These are phyloP conservation scores for Cercospora nicotianae DNA, from an alignment of 2,329 filamentous ascomycete genomes.

Conservation along the genomic window DNA sequence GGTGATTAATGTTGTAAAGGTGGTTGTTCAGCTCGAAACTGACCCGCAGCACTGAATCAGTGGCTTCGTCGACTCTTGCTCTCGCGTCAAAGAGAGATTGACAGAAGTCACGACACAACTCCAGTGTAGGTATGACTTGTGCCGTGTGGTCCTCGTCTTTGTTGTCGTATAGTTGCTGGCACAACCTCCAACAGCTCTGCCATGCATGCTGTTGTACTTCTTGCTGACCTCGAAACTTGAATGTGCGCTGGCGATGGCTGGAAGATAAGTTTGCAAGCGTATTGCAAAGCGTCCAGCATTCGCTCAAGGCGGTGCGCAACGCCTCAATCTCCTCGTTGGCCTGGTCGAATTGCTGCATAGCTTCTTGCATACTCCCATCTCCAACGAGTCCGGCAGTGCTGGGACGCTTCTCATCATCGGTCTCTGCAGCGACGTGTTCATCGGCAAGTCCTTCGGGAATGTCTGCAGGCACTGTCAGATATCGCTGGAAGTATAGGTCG, in stretches of 20 bases:
- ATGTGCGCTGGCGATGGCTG: conserved; percentile 75
- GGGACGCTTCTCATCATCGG: conserved; percentile 32
- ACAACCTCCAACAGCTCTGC: conserved; percentile 92
- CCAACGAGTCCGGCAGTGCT: conserved; percentile 39
- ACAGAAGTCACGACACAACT: conserved; percentile 88
- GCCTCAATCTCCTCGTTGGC: conserved; percentile 65
- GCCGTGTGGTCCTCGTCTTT: conserved; percentile 68
- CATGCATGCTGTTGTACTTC: conserved; percentile 84
- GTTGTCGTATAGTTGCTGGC: conserved; percentile 82
- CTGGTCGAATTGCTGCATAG: conserved; percentile 53
- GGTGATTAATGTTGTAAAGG: conserved; percentile 87
- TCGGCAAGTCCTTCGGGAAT: conserved; percentile 49
- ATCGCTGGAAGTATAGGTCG: conserved; percentile 18
- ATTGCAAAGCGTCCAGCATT: conserved; percentile 94
- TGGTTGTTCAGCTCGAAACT: conserved; percentile 97
- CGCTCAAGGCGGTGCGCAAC: conserved; percentile 73
- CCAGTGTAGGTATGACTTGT: conserved; percentile 72
- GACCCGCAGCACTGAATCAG: conserved; percentile 84
- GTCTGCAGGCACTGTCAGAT: conserved; percentile 39
- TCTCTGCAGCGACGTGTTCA: conserved; percentile 32
- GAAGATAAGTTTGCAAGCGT: conserved; percentile 83
- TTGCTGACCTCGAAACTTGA: conserved; percentile 70
- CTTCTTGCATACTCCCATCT: conserved; percentile 49
- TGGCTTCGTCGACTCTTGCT: conserved; percentile 71
- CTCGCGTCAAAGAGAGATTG: conserved; percentile 87